Evolutionary conservation across 78 protist genomes (phyloP), one percentile per base, ranked within the genome.

Genomic region (Dictyostelium citrinum): DNA sequence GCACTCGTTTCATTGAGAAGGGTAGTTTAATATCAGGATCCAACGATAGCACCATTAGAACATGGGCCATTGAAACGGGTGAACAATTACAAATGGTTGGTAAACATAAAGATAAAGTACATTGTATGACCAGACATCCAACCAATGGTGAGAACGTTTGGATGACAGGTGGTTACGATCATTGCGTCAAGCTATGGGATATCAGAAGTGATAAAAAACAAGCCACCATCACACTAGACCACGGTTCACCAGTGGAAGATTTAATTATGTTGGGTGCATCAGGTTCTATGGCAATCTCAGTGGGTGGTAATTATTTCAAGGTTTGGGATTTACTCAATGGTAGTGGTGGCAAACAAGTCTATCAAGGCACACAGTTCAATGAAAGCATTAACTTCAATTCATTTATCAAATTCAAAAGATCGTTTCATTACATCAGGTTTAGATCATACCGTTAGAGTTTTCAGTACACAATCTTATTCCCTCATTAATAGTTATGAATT

Each of bases 191-290:
- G n/a, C 72, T 88, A 8, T 88, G 93, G 93, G 93, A 88, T 49
- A 58, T 67, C 24, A 35, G 84, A 39, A 22, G 41, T 22, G 8
- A n/a, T 5, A 45, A 24, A 8, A 27, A 12, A 14, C 14, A 29
- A 49, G n/a, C 77, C 1, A 77, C 80, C 24, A n/a, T 64, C 5
- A 67, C 81, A 16, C 29, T 88, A 0, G 85, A 88, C 46, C 93
- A 88, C 55, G 85, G 85, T 49, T 64, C 84, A n/a, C 93, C 93
- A 16, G 93, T 88, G 7, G 93, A 88, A 16, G 93, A 76, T 33
- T 16, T 88, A n/a, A 16, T 67, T 17, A 55, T 78, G 43, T 35
- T 88, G 2, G 64, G 64, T 3, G 14, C 35, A 17, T 20, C 55
- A 1, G 93, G 93, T 2, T 11, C 85, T 2, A 78, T 67, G 61